These are phyloP conservation scores for Aspergillus ochraceoroseus DNA, from an alignment of 2,329 filamentous ascomycete genomes.

Conservation along the genomic window DNA sequence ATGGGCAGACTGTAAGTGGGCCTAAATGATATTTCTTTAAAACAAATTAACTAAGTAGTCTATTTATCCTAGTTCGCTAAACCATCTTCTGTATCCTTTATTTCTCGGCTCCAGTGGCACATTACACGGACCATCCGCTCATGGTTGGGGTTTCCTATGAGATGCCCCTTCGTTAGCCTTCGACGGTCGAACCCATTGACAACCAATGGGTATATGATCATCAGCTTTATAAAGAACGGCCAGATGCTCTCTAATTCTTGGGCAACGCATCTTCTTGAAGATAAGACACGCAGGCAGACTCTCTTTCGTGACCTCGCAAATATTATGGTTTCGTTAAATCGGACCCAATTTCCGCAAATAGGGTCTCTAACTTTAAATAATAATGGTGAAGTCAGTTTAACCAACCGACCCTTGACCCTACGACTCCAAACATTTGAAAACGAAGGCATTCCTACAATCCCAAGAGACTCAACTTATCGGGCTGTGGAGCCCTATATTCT, in stretches of 20 bases:
- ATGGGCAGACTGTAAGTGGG: conserved; percentile 25
- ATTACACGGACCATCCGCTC: conserved; percentile 7
- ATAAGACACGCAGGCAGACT: conserved; percentile 11
- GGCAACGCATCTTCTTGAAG: conserved; percentile 6
- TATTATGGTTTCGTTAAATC: conserved; percentile 17
- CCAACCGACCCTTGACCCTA: conserved; percentile 26
- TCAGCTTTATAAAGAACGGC: conserved; percentile 11
- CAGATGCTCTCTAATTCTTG: conserved; percentile 17
- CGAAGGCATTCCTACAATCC: conserved; percentile 26
- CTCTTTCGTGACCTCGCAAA: conserved; percentile 14
- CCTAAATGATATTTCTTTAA: not conserved
- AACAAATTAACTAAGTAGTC: conserved; percentile 1
- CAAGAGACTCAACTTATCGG: conserved; percentile 23
- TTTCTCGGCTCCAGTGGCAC: conserved; percentile 9
- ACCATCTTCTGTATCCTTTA: conserved; percentile 5
- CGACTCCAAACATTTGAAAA: conserved; percentile 27
- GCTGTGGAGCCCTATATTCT: conserved; percentile 25
- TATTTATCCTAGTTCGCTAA: conserved; percentile 9
- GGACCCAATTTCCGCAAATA: conserved; percentile 28
- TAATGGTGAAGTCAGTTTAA: conserved; percentile 21
- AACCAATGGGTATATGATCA: conserved; percentile 18
- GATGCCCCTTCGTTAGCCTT: conserved; percentile 14
- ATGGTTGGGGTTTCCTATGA: conserved; percentile 10
- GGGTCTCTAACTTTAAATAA: conserved; percentile 32
- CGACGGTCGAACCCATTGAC: conserved; percentile 1